phyloP scores from a whole-genome alignment of 768 basidiomycete species.

The Termitomyces sp. region DNA sequence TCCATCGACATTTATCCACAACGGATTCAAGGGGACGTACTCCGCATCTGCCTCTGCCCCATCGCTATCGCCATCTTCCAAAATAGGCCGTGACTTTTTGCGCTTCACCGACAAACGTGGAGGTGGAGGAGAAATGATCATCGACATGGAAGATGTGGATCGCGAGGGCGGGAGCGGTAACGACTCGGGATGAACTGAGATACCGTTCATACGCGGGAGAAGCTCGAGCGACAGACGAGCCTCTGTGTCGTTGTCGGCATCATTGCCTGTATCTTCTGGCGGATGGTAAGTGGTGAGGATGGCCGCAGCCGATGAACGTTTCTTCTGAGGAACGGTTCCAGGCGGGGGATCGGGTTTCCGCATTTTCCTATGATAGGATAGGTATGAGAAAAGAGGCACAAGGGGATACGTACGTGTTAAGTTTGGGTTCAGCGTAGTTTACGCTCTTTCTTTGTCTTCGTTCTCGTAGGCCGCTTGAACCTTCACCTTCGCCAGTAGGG shows the following conservation, averaged over 20 bases:
- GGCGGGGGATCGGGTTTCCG: constrained; percentile 69
- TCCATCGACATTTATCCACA: constrained; percentile 55
- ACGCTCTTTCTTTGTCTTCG: constrained; percentile 68
- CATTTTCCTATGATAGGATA: constrained; percentile 63
- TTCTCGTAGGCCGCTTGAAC: constrained; percentile 41
- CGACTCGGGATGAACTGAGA: constrained; percentile 26
- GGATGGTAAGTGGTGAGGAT: constrained; percentile 29
- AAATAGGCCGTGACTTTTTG: constrained; percentile 48
- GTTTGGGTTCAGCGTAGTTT: constrained; percentile 84
- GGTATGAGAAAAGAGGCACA: background rate
- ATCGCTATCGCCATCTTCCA: constrained; percentile 57
- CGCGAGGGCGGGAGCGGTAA: constrained; percentile 32
- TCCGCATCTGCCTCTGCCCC: constrained; percentile 72
- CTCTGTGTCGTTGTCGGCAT: constrained; percentile 32
- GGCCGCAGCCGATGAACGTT: constrained; percentile 42
- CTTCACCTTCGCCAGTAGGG: constrained; percentile 29
- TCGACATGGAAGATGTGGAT: constrained; percentile 26
- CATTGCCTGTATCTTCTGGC: constrained; percentile 21
- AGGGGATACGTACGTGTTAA: constrained; percentile 67
- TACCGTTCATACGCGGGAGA: constrained; percentile 18
- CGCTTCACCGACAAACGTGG: constrained; percentile 32
- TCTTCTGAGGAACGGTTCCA: constrained; percentile 32
- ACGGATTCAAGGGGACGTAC: constrained; percentile 26
- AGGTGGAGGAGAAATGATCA: constrained; percentile 30
- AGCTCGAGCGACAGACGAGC: constrained; percentile 34